phyloP scores from a whole-genome alignment of 176 grass and related monocot species.

The Zizania latifolia region DNA sequence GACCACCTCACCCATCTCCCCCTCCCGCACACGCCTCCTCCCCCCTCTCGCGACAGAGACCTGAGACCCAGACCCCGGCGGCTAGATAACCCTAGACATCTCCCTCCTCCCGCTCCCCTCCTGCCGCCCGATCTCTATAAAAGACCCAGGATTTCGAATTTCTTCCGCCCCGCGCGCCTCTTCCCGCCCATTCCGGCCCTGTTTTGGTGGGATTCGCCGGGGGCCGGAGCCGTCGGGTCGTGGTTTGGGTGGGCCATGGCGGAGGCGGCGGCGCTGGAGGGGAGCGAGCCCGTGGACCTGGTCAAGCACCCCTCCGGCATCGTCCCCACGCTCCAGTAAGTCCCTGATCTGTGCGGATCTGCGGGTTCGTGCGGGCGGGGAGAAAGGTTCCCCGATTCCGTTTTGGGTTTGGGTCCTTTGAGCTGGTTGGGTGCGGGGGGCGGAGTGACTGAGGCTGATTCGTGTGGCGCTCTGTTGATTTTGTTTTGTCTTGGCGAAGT shows the following conservation, averaged over 20 bases:
- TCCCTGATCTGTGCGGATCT: slow-evolving; percentile 20
- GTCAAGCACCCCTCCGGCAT: slow-evolving; percentile 89
- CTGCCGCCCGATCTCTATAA: slow-evolving; percentile 57
- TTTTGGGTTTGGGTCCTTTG: neutral
- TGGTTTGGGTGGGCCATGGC: slow-evolving; percentile 32
- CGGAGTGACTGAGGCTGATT: neutral
- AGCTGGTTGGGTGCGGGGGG: too few relatives aligned
- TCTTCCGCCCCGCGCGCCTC: neutral
- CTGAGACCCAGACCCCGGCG: neutral
- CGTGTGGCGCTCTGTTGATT: neutral
- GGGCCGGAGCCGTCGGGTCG: neutral
- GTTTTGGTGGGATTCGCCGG: neutral
- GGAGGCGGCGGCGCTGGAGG: slow-evolving; percentile 56
- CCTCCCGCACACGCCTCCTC: neutral
- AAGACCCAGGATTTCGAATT: slow-evolving; percentile 53
- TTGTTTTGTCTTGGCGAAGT: too few relatives aligned
- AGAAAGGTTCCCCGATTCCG: neutral
- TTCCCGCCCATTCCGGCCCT: slow-evolving; percentile 42
- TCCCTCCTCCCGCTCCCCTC: neutral
- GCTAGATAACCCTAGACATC: slow-evolving; percentile 30
- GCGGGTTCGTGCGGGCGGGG: neutral
- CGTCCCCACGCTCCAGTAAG: slow-evolving; percentile 96
- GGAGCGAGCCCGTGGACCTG: slow-evolving; percentile 84
- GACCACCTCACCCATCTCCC: neutral
- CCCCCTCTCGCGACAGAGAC: neutral